Percentiles rank a stretch among this genome's conserved stretches.
Conservation (phyloP, 345 rosid genomes). For the Citrus inodora region DNA sequence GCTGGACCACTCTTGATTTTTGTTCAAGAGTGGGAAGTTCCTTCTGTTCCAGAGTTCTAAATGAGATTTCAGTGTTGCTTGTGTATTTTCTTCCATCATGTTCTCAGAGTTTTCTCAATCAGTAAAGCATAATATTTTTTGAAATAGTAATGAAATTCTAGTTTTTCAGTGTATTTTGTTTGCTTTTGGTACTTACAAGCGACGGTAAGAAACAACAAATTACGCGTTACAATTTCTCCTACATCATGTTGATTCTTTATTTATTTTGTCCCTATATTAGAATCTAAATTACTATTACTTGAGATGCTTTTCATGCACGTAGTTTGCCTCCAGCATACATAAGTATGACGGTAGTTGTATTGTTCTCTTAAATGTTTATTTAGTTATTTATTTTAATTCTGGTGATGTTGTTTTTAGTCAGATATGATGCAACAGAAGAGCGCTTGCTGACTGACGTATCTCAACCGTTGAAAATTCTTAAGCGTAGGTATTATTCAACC, state of each 20-base stretch:
- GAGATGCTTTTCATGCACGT: background rate
- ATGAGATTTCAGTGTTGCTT: background rate
- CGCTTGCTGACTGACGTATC: conserved; percentile 65
- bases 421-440: conserved; percentile 76
- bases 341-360: background rate
- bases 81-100: background rate
- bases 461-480: conserved; percentile 72
- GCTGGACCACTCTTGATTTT: background rate
- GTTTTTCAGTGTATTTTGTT: too few relatives aligned
- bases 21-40: background rate
- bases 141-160: too few relatives aligned
- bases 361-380: background rate
- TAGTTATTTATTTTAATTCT: conserved; percentile 19
- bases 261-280: too few relatives aligned
- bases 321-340: background rate
- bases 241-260: background rate
- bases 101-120: background rate
- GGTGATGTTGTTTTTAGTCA: conserved; percentile 54
- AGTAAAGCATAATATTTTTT: too few relatives aligned
- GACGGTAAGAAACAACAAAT: background rate
- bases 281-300: background rate
- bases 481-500: conserved; percentile 58
- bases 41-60: background rate
- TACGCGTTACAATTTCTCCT: background rate
- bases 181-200: background rate